phyloP scores from a whole-genome alignment of 2,329 filamentous ascomycete species.

The Penicillium sp. region DNA sequence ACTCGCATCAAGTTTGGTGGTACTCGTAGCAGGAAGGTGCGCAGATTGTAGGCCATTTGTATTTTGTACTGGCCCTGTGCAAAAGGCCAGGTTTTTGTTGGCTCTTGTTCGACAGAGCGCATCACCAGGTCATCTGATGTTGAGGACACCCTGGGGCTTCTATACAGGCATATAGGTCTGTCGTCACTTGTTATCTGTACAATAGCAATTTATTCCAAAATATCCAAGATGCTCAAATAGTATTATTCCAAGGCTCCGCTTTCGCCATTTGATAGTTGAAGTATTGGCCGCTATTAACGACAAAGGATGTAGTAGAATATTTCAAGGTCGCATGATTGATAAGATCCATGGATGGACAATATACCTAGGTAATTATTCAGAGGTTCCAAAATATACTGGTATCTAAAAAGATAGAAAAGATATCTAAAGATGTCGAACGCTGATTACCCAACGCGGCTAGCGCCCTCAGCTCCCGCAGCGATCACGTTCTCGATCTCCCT shows the following conservation, averaged over 20 bases:
- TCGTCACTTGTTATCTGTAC: conserved; percentile 20
- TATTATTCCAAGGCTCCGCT: background rate
- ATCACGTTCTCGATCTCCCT: conserved; percentile 26
- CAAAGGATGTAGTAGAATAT: no score
- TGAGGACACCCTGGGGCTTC: conserved; percentile 1
- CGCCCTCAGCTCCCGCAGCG: conserved; percentile 27
- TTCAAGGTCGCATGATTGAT: no score
- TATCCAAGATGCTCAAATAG: background rate
- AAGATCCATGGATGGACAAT: no score
- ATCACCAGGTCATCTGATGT: background rate
- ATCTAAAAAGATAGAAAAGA: no score
- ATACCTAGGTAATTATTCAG: no score
- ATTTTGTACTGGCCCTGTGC: background rate
- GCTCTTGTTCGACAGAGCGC: conserved; percentile 1
- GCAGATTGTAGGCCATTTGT: conserved; percentile 58
- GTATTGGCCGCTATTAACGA: no score
- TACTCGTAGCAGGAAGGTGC: conserved; percentile 75
- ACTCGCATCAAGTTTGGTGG: conserved; percentile 96
- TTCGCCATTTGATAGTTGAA: background rate
- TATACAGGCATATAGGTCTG: conserved; percentile 8
- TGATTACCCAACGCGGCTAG: conserved; percentile 28
- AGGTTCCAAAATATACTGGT: no score
- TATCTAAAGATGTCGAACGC: background rate
- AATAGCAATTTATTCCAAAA: conserved; percentile 11
- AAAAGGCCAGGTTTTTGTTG: background rate